phyloP scores from a whole-genome alignment of 495 filamentous ascomycete genomes.

The Penicillium angulare region DNA sequence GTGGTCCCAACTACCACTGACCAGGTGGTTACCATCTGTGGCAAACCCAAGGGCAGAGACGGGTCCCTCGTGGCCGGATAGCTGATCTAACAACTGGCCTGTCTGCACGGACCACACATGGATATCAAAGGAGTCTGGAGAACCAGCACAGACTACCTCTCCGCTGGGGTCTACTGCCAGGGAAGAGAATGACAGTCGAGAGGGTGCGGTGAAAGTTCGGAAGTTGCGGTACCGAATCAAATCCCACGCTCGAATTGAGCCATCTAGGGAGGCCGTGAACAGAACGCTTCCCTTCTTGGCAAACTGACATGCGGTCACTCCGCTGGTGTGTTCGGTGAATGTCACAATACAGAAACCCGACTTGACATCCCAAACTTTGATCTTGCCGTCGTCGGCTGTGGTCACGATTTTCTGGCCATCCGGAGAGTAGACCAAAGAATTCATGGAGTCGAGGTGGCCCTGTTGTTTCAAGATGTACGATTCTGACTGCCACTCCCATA shows the following conservation, averaged over 20 bases:
- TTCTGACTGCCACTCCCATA: conserved; percentile 99
- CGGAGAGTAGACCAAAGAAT: conserved; percentile 86
- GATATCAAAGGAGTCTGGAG: conserved; percentile 92
- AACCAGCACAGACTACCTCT: conserved; percentile 93
- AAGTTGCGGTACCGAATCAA: conserved; percentile 95
- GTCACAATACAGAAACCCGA: conserved; percentile 98
- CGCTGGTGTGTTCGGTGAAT: conserved; percentile 94
- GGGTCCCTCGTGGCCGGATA: conserved; percentile 92
- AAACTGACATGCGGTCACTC: conserved; percentile 94
- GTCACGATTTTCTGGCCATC: conserved; percentile 93
- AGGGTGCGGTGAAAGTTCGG: conserved; percentile 91
- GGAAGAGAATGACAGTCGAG: conserved; percentile 85
- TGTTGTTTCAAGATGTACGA: conserved; percentile 99
- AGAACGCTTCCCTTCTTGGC: conserved; percentile 91
- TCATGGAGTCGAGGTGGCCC: conserved; percentile 96
- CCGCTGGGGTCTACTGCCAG: conserved; percentile 95
- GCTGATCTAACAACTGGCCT: conserved; percentile 85
- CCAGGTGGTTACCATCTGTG: conserved; percentile 75
- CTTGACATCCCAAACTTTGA: conserved; percentile 96
- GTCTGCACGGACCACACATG: conserved; percentile 99
- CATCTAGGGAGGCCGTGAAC: conserved; percentile 92
- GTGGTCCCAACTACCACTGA: conserved; percentile 92
- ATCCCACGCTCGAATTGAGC: conserved; percentile 94
- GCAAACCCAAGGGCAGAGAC: conserved; percentile 85
- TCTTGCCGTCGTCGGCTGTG: conserved; percentile 91